Evolutionary conservation across 1,284 basidiomycete species (phyloP), one percentile per base, ranked within the genome.

Genomic region (Cutaneotrichosporon cyanovorans): DNA sequence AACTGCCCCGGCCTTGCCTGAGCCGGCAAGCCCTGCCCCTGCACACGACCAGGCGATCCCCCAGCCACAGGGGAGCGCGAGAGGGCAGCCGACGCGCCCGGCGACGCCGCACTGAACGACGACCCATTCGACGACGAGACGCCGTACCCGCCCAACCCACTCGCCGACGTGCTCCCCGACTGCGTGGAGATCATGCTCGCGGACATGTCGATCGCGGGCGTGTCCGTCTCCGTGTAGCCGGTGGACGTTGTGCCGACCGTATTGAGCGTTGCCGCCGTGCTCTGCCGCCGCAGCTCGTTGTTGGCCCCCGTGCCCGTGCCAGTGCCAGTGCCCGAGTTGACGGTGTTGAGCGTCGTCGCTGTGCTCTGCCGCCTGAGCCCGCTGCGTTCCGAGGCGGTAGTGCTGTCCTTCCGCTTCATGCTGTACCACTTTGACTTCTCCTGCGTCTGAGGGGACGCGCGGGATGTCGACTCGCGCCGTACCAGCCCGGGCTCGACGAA

Each of bases 331-430:
- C 23, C 2, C 12, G 39, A 46, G 20, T 31, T 31, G 22, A 48
- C 21, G 0, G 46, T 52, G 35, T 40, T 44, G 30, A 51, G 41
- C 10, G 51, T 53, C 22, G 45, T 50, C 7, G 48, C 34, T 5
- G 53, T 46, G 16, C 46, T 40, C 40, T 48, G 48, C 22, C 45
- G 39, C 37, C 21, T 38, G 14, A 48, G 40, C 0, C 23, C 34
- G 4, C 14, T 10, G 6, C 43, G 35, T 9, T 12, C 16, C n/a
- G 18, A 3, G 8, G 25, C 25, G 18, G 31, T 19, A 9, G 28
- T 15, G 20, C 25, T 21, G 43, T 38, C 30, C 20, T 39, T 33
- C 25, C 43, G 37, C 34, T 43, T 43, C n/a, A 43, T 33, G 28
- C 25, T 37, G 22, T 34, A 44, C 42, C 42, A 44, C 25, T 20